Conservation (phyloP, 768 basidiomycete species). For the Calvatia gigantea region DNA sequence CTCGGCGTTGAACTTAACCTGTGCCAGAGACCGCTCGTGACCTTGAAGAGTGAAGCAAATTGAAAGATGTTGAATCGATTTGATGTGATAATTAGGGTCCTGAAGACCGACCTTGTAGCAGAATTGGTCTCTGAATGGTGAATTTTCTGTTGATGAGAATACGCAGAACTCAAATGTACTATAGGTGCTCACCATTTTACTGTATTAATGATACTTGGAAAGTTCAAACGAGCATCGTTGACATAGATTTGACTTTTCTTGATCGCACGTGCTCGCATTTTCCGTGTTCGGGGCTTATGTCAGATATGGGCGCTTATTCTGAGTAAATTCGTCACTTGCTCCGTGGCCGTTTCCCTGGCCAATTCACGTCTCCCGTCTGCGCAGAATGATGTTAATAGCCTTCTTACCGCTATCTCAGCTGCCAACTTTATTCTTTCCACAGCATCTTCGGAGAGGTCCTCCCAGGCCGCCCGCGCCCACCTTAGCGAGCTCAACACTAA, state of each 20-base stretch:
- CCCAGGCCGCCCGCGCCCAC: no score
- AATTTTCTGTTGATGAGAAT: background rate
- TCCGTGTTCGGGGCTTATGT: background rate
- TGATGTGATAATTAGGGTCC: background rate
- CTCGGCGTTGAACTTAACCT: slow-evolving; percentile 96
- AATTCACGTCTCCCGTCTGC: no score
- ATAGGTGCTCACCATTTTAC: slow-evolving; percentile 4
- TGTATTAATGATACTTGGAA: background rate
- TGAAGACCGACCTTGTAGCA: slow-evolving; percentile 56
- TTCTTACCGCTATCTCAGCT: no score
- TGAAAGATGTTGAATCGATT: slow-evolving; percentile 15
- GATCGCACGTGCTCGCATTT: slow-evolving; percentile 1
- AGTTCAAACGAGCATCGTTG: background rate
- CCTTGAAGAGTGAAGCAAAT: slow-evolving; percentile 46
- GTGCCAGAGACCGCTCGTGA: slow-evolving; percentile 95
- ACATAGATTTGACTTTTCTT: slow-evolving; percentile 1
- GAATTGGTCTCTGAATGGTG: slow-evolving; percentile 60
- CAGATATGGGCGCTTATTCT: background rate
- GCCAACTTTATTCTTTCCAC: no score
- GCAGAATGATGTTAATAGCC: no score
- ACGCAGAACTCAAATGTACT: background rate
- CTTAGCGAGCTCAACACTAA: no score
- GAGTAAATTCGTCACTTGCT: no score
- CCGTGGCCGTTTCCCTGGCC: no score
- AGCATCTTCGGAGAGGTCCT: no score